phyloP scores from a whole-genome alignment of 2,329 filamentous ascomycete species.

The Fusarium duplospermum region DNA sequence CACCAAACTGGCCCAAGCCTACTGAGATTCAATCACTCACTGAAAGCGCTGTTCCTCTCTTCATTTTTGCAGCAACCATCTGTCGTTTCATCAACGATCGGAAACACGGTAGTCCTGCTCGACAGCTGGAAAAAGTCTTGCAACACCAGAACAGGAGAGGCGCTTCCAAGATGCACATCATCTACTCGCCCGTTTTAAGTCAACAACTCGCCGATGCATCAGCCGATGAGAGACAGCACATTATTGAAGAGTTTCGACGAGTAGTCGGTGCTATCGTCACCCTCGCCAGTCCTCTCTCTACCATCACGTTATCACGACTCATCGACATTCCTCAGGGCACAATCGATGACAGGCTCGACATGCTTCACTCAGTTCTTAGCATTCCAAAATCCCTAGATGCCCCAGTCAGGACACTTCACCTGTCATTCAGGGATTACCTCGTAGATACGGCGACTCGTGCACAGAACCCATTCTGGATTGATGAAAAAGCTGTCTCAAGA shows the following conservation, averaged over 20 bases:
- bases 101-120: neutral
- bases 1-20: neutral
- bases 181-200: neutral
- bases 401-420: neutral
- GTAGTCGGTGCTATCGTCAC: constrained; percentile 7
- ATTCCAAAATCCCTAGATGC: neutral
- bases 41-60: neutral
- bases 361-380: constrained; percentile 3
- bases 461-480: neutral
- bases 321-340: neutral
- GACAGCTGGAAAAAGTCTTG: neutral
- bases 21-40: neutral
- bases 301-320: constrained; percentile 3
- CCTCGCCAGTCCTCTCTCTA: constrained; percentile 10
- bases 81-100: neutral
- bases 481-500: neutral
- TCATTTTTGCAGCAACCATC: neutral
- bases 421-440: neutral
- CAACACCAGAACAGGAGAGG: neutral
- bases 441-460: neutral
- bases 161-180: neutral
- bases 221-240: neutral
- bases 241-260: neutral
- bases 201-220: neutral
- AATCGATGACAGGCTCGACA: neutral